These are phyloP conservation scores for Diaporthe citrichinensis DNA, from an alignment of 2,329 filamentous ascomycete species.

Conservation along the genomic window DNA sequence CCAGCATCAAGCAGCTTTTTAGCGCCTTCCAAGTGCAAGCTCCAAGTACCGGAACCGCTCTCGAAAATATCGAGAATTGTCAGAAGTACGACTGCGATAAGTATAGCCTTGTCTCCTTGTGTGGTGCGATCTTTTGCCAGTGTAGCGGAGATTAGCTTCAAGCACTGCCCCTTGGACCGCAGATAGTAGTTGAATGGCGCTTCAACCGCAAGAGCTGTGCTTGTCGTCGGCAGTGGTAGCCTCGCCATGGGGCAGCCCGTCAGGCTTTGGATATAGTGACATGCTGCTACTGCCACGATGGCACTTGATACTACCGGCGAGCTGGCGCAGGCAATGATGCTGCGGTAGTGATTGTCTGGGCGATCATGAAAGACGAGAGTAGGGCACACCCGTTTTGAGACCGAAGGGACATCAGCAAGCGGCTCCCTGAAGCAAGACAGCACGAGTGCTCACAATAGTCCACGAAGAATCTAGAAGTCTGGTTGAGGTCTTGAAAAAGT, in stretches of 20 bases:
- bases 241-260: neutral
- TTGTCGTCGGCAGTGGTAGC: neutral
- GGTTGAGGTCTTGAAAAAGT: neutral
- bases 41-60: neutral
- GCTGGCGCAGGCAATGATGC: neutral
- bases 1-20: constrained; percentile 1
- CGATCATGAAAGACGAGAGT: constrained; percentile 8
- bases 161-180: constrained; percentile 7
- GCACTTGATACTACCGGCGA: constrained; percentile 10
- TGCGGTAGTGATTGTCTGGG: neutral
- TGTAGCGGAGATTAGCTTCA: constrained; percentile 1
- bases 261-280: neutral
- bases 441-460: constrained; percentile 10
- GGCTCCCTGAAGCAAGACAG: neutral
- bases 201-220: neutral
- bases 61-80: neutral
- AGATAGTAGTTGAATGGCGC: neutral
- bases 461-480: constrained; percentile 12
- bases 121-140: neutral
- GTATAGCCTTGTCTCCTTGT: neutral
- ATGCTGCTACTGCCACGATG: neutral
- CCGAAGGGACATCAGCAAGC: neutral
- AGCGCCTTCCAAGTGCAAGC: neutral
- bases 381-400: constrained; percentile 6
- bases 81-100: neutral